A percentile compares a stretch with the other conserved stretches of the same genome.
These are phyloP conservation scores for Tetrahymena elliotti DNA, from an alignment of 73 alveolate genomes.

Conservation along the genomic window DNA sequence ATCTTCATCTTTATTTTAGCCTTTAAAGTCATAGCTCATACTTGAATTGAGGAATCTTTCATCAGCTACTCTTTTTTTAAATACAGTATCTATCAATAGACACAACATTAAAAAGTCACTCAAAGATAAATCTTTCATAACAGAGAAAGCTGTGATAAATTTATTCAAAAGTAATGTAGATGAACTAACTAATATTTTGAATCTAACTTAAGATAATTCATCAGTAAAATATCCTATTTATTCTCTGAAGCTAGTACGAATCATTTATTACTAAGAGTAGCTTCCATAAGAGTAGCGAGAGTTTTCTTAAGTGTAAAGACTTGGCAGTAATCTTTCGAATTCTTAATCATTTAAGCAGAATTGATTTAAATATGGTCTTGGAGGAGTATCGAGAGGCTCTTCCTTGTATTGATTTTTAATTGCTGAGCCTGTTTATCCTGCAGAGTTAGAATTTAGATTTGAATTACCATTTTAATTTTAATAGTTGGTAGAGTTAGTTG, in stretches of 20 bases:
- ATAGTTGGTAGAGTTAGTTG: neutral
- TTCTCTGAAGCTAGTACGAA: neutral
- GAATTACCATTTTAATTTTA: neutral
- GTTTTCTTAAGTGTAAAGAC: neutral
- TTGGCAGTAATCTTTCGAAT: neutral
- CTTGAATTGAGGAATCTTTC: neutral
- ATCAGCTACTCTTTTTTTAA: neutral
- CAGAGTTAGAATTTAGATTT: neutral
- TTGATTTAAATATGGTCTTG: neutral
- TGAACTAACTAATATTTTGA: neutral
- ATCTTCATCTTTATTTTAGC: neutral
- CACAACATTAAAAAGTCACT: neutral
- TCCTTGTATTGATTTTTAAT: neutral
- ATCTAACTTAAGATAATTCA: neutral
- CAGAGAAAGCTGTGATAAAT: neutral
- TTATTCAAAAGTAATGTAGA: neutral
- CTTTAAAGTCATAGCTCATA: neutral
- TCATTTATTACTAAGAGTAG: neutral
- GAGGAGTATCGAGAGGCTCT: neutral
- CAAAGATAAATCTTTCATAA: neutral
- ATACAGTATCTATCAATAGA: neutral
- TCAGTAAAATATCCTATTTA: neutral
- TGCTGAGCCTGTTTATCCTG: neutral
- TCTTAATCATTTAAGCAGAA: neutral
- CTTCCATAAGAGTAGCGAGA: neutral